Percentiles rank a stretch among this genome's conserved stretches.
These are phyloP conservation scores for Paecilomyces fulvus DNA, from an alignment of 2,329 filamentous ascomycete species.

Conservation along the genomic window DNA sequence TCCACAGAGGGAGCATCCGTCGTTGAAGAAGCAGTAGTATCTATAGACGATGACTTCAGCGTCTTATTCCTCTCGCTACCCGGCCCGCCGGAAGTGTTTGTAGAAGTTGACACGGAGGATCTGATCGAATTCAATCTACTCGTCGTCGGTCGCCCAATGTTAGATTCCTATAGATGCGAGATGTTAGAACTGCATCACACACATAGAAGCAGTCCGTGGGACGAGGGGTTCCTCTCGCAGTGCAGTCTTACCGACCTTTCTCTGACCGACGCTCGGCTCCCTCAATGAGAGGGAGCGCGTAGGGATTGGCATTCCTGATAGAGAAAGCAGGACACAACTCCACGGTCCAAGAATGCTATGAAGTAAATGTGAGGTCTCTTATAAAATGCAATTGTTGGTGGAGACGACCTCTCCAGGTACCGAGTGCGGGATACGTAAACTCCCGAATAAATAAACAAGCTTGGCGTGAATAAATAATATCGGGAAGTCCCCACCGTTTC, in stretches of 20 bases:
- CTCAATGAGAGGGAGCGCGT: conserved; percentile 28
- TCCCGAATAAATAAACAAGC: neutral
- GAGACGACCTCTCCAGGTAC: neutral
- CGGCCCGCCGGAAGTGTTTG: conserved; percentile 3
- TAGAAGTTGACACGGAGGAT: conserved; percentile 3
- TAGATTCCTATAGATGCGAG: conserved; percentile 12
- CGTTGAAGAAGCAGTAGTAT: conserved; percentile 6
- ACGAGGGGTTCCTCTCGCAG: neutral
- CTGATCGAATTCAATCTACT: conserved; percentile 8
- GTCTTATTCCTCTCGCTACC: conserved; percentile 7
- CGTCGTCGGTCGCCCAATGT: conserved; percentile 14
- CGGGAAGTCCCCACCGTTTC: neutral
- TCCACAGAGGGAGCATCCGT: conserved; percentile 3
- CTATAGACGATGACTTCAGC: conserved; percentile 8
- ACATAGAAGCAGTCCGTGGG: neutral
- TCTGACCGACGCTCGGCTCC: conserved; percentile 18
- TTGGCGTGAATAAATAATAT: conserved; percentile 1
- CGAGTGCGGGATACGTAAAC: neutral
- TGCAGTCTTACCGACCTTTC: conserved; percentile 19
- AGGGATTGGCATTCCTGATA: conserved; percentile 29
- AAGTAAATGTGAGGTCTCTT: neutral
- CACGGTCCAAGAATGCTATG: neutral
- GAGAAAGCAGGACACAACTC: neutral
- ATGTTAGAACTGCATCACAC: conserved; percentile 10
- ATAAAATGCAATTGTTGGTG: neutral